Evolutionary conservation across 1,139 yeast genomes (phyloP).

Genomic region (Blastobotrys indianensis): DNA sequence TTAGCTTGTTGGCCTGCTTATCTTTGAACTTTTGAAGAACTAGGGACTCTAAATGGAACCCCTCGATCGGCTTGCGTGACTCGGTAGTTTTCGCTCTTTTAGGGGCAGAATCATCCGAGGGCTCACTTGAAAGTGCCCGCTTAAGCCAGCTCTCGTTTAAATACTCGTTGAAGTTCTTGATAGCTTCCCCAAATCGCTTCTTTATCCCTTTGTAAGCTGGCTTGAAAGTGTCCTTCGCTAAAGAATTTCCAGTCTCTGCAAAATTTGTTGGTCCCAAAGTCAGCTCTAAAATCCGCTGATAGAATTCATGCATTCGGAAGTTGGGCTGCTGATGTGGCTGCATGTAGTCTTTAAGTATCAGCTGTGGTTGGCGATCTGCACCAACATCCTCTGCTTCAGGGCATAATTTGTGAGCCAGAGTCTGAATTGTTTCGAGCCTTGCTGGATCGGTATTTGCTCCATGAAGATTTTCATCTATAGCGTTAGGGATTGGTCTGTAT

Average conservation of each 20-base stretch:
- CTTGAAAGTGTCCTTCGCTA: constrained; percentile 25
- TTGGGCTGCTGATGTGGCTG: constrained; percentile 34
- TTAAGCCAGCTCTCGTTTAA: background rate
- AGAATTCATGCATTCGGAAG: constrained; percentile 65
- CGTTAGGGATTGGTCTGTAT: constrained; percentile 29
- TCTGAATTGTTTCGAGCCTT: too few relatives aligned
- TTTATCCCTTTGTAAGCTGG: constrained; percentile 35
- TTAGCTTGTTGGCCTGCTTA: background rate
- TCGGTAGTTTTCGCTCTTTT: background rate
- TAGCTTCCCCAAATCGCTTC: constrained; percentile 20
- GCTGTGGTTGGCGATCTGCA: too few relatives aligned
- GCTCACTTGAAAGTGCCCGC: background rate
- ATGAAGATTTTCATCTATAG: too few relatives aligned
- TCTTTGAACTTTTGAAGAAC: background rate
- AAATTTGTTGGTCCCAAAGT: too few relatives aligned
- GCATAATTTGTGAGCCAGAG: too few relatives aligned
- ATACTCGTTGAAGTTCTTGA: constrained; percentile 16
- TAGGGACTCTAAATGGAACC: too few relatives aligned
- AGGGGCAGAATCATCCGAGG: background rate
- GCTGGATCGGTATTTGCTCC: too few relatives aligned
- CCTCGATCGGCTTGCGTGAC: too few relatives aligned
- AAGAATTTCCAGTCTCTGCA: too few relatives aligned
- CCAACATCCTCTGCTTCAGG: too few relatives aligned
- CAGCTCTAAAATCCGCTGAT: constrained; percentile 30
- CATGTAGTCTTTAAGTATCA: too few relatives aligned